Percentiles rank a stretch among this genome's conserved stretches.
Conservation (phyloP, 371 early-diverging fungal species). For the Mortierella sp. region DNA sequence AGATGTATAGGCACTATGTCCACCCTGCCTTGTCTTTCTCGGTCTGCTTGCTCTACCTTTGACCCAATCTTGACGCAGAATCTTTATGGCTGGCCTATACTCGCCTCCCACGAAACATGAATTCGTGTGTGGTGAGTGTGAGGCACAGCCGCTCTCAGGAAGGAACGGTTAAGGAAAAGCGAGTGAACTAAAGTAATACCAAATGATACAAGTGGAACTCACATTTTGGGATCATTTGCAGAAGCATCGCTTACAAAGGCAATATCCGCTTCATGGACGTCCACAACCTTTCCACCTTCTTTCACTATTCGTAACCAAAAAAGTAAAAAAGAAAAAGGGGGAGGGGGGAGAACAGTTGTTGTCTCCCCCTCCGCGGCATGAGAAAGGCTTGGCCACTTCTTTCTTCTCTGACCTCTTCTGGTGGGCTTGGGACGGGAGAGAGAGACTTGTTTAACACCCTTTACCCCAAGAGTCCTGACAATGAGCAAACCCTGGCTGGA, state of each 20-base stretch:
- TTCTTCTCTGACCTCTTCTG: no score
- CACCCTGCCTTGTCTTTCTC: no score
- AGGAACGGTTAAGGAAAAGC: no score
- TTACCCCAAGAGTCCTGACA: constrained; percentile 31
- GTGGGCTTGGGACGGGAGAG: no score
- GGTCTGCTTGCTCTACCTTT: constrained; percentile 22
- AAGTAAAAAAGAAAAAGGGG: no score
- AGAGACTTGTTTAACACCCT: no score
- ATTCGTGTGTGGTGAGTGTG: background rate
- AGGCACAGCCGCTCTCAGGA: no score
- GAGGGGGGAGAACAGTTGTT: no score
- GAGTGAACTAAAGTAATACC: background rate
- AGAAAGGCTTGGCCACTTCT: no score
- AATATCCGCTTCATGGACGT: constrained; percentile 33
- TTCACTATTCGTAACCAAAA: constrained; percentile 10
- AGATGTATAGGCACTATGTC: no score
- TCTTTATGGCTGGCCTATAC: constrained; percentile 17
- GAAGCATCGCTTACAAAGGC: constrained; percentile 28
- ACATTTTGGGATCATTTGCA: background rate
- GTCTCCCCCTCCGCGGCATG: no score
- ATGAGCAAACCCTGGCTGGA: constrained; percentile 28
- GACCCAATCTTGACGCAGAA: constrained; percentile 47
- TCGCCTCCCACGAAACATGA: background rate
- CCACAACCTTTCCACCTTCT: constrained; percentile 19
- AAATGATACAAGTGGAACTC: background rate